Evolutionary conservation across 176 grass and related monocot species (phyloP).

Genomic region (Ampelocalamus luodianensis): DNA sequence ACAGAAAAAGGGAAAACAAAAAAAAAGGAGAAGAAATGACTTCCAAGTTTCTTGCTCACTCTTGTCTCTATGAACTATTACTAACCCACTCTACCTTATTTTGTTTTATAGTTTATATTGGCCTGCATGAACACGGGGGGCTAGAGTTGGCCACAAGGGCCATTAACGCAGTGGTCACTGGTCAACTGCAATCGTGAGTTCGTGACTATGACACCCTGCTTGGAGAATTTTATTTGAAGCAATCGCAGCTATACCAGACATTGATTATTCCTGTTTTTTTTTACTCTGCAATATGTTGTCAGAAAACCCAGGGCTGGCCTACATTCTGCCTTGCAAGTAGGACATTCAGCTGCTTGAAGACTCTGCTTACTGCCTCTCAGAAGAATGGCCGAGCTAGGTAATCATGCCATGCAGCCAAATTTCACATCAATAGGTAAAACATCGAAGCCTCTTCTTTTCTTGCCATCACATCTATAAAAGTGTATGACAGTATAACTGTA

Average conservation of each 20-base stretch:
- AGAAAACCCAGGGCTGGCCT: conserved; percentile 54
- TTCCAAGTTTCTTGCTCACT: conserved; percentile 17
- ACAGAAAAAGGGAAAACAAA: neutral
- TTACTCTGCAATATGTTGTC: conserved; percentile 54
- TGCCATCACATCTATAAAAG: conserved; percentile 5
- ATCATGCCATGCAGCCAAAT: conserved; percentile 39
- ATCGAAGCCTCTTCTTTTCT: conserved; percentile 10
- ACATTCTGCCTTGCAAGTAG: conserved; percentile 51
- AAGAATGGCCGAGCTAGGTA: conserved; percentile 51
- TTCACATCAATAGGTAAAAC: conserved; percentile 40
- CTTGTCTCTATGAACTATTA: neutral
- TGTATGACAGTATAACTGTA: conserved; percentile 13
- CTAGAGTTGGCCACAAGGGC: conserved; percentile 45
- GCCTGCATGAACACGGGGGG: conserved; percentile 54
- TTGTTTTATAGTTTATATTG: conserved; percentile 54
- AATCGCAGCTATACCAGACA: conserved; percentile 52
- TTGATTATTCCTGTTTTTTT: conserved; percentile 57
- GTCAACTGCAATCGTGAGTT: conserved; percentile 59
- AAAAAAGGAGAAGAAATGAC: neutral
- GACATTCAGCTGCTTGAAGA: conserved; percentile 56
- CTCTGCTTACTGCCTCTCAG: conserved; percentile 46
- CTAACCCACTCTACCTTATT: conserved; percentile 4
- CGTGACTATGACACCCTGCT: conserved; percentile 56
- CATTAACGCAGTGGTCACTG: conserved; percentile 48
- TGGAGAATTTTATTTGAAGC: conserved; percentile 59